Conservation (phyloP, 345 rosid genomes). For the Pistacia integerrima region DNA sequence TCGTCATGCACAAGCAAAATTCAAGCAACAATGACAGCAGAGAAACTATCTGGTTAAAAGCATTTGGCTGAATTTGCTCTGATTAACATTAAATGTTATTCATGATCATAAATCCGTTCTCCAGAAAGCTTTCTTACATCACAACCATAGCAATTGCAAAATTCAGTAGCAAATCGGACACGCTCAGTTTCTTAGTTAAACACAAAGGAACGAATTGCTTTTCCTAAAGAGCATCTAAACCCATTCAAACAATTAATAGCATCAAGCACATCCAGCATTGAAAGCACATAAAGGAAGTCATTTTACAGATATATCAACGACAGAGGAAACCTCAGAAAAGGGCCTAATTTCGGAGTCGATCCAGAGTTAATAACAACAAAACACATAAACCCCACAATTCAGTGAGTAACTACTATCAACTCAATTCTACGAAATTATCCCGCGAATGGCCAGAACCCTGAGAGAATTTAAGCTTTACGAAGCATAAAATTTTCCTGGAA, state of each 20-base stretch:
- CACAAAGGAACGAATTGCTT: background rate
- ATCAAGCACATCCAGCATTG: slow-evolving; percentile 3
- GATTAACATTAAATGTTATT: background rate
- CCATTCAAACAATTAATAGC: background rate
- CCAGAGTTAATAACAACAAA: slow-evolving; percentile 1
- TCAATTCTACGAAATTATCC: slow-evolving; percentile 2
- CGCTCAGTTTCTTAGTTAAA: background rate
- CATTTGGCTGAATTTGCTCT: background rate
- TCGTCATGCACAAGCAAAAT: background rate
- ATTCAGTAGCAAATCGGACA: background rate
- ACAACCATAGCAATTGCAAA: background rate
- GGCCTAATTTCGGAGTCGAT: background rate
- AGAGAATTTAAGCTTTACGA: background rate
- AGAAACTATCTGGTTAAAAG: background rate
- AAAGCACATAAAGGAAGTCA: background rate
- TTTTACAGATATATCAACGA: background rate
- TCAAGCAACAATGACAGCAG: background rate
- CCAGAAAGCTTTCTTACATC: background rate
- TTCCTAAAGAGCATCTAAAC: background rate
- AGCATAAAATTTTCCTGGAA: slow-evolving; percentile 7
- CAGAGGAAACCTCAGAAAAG: background rate
- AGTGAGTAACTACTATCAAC: background rate
- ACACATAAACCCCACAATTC: background rate
- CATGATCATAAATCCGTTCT: background rate
- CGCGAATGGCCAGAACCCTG: background rate